Evolutionary conservation across 768 basidiomycete species (phyloP), one percentile per base, ranked within the genome.

Genomic region (Ephemerocybe angulata): DNA sequence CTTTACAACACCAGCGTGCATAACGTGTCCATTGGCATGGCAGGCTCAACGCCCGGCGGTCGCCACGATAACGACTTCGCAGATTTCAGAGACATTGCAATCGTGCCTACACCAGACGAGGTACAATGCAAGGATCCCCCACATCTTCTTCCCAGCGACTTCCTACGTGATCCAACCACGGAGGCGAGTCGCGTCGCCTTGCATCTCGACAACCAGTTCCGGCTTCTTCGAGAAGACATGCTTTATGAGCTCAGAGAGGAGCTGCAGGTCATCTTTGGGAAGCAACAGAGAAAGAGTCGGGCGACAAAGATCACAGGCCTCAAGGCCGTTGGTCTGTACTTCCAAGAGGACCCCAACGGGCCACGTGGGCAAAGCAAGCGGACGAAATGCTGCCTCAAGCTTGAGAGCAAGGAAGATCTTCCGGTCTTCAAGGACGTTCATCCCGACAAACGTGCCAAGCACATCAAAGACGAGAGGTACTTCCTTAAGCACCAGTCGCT

Each of bases 61-160:
- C 74, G 87, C 3, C 87, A 88, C 53, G 85, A 87, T 59, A 88
- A 88, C 50, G 86, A 88, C 63, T 81, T 81, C 44, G 67, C 66
- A 13, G 76, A 86, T 50, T 88, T 85, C 58, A 79, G 80, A 5
- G 57, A 78, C 8, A 84, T 88, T 21, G 66, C 80, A n/a, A 83
- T 88, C 40, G 67, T 85, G 4, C 87, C 87, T 1, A 84, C 84
- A 5, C 75, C 82, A 0, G 78, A 81, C 38, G 87, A 88, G 62
- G 64, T 86, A 3, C 57, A 55, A 1, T 85, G 69, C 31, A 65
- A 57, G 3, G 74, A 77, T 30, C 56, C 50, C 1, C 71, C 86
- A 0, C 87, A 83, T 57, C 59, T 85, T 17, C 76, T 82, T 3
- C 72, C 76, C 1, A 72, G 73, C 6, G 58, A 69, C 3, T 65